Evolutionary conservation across 495 filamentous ascomycete species (phyloP), one percentile per base, ranked within the genome.

Genomic region (Parmelia sp.): DNA sequence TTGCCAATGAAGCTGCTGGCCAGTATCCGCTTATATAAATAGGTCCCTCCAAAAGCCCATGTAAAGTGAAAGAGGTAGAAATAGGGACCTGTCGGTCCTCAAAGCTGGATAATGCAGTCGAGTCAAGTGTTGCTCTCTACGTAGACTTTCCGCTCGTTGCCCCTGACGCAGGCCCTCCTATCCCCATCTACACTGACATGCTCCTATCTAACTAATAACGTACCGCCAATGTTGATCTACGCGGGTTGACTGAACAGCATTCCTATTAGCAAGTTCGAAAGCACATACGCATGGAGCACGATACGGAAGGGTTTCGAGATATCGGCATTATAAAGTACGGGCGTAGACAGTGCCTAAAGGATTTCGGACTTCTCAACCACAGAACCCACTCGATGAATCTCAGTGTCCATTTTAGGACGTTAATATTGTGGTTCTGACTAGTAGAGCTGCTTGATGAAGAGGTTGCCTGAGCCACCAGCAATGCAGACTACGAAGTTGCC

Each of bases 401-500:
- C 11, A 10, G 39, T 23, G 1, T 33, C 11, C 17, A 60, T 19
- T 33, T 47, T 10, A 14, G 58, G 40, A 27, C 58, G 25, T 6
- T 45, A 19, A 19, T 47, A 25, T 6, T 60, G 25, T 33, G 58
- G 58, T 27, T 47, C 35, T 17, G 40, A 47, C 1, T 60, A 7
- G n/a, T 47, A 33, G 25, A 60, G 40, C 14, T 60, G n/a, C n/a
- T n/a, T 27, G 29, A 15, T 47, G 40, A 60, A 47, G 25, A 45
- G 35, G 2, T 35, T 60, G 27, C 39, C 14, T 2, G 37, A 8
- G 10, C 40, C 23, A 14, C 2, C 6, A n/a, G 14, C 40, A n/a
- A 60, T 33, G 23, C 39, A 35, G 40, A 47, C 40, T 14, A 5
- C 39, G 58, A 60, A 60, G 23, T 7, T 45, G 23, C 57, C 57